Evolutionary conservation across 805 yeast species (phyloP), one percentile per base, ranked within the genome.

Genomic region (Saccharomycopsis sp.): DNA sequence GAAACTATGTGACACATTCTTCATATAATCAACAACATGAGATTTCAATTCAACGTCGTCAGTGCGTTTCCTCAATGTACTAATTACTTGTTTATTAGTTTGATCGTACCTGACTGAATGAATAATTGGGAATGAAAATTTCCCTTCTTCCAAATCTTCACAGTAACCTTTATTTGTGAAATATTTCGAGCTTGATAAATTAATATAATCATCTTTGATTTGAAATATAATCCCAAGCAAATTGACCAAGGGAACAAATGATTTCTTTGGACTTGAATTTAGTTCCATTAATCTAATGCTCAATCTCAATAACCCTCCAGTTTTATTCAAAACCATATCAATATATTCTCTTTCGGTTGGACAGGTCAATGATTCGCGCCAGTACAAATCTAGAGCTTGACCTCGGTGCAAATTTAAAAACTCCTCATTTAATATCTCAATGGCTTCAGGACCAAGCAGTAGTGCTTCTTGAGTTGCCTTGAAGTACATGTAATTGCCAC

Each of bases 81-180:
- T 68, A 43, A 70, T 50, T 8, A 79, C 57, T 42, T 70, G 71
- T 44, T 64, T 60, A 41, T 68, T 66, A 1, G 54, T 50, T 1
- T 55, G 49, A 39, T 66, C 66, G 28, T 57, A 54, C 16, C 65
- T 56, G 2, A 82, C 61, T 3, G 80, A 71, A 59, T 86, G 93
- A 14, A 89, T 72, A 2, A 89, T 77, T 0, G 96, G 96, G 51
- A 85, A 83, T 0, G 95, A 85, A 48, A 83, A 75, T 61, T 88
- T 89, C 0, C 96, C 96, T 59, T 89, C 96, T 0, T 87, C 76
- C 24, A 89, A 71, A 57, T 89, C 97, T 55, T 89, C 96, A 43
- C 86, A 77, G 51, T 74, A 74, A 2, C 95, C 95, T 70, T 85
- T 84, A 57, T 77, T 78, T 39, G 70, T 64, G 13, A 65, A 63